Percentiles rank a stretch among this genome's conserved stretches.
These are phyloP conservation scores for Craterostigma plantagineum DNA, from an alignment of 257 asterid species.

Conservation along the genomic window DNA sequence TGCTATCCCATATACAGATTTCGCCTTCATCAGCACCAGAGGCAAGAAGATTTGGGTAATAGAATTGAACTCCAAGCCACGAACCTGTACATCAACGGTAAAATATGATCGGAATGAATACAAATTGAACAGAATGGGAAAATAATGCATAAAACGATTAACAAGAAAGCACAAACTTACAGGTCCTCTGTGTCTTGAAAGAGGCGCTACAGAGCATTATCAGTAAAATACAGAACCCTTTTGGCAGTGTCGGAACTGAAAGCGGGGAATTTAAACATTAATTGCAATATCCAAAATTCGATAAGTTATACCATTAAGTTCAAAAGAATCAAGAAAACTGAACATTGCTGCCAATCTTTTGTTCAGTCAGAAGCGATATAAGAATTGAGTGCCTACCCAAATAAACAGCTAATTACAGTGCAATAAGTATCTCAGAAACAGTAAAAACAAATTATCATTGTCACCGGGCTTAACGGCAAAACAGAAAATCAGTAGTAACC, in stretches of 20 bases:
- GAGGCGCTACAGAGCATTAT: constrained; percentile 43
- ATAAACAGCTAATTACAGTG: too few species aligned
- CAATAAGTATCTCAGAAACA: too few species aligned
- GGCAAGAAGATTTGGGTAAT: constrained; percentile 60
- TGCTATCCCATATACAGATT: constrained; percentile 80
- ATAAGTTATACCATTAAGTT: constrained; percentile 3
- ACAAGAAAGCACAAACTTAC: constrained; percentile 31
- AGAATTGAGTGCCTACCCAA: too few species aligned
- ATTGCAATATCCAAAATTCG: not conserved
- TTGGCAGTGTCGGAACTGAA: constrained; percentile 30
- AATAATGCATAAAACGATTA: constrained; percentile 8
- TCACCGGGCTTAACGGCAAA: too few species aligned
- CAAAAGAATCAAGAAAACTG: constrained; percentile 1
- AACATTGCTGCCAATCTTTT: constrained; percentile 1
- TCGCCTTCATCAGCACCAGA: constrained; percentile 99
- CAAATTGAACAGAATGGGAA: not conserved
- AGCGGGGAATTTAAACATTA: constrained; percentile 11
- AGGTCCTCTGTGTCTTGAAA: constrained; percentile 80
- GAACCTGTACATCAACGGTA: constrained; percentile 39
- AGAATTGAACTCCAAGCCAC: constrained; percentile 77
- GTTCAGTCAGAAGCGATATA: too few species aligned
- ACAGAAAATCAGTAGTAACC: too few species aligned
- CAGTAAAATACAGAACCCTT: constrained; percentile 33
- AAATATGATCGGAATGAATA: not conserved
- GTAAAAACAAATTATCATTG: too few species aligned